A percentile compares a stretch with the other conserved stretches of the same genome.
These are phyloP conservation scores for Penicillium subrubescens DNA, from an alignment of 495 filamentous ascomycete genomes.

Conservation along the genomic window DNA sequence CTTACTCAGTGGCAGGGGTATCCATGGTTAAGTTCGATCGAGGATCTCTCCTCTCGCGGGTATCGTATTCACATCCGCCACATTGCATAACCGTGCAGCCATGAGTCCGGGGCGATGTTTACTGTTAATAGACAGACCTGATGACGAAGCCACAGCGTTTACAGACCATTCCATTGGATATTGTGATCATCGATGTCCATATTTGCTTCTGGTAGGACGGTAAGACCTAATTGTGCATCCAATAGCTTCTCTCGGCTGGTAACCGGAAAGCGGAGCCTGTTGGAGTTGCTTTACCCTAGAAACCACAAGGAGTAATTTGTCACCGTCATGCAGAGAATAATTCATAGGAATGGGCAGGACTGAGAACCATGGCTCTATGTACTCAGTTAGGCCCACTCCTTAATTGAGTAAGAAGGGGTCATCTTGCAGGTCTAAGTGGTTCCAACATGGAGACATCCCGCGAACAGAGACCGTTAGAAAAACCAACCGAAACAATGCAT, in stretches of 20 bases:
- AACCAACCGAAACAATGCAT: not conserved
- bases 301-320: not conserved
- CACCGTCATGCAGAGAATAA: not conserved
- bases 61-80: slow-evolving; percentile 1
- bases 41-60: not conserved
- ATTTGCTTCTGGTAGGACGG: not conserved
- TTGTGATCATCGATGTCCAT: not conserved
- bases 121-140: not conserved
- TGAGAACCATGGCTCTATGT: slow-evolving; percentile 1
- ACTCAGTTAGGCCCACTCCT: not conserved
- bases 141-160: not conserved
- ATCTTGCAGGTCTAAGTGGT: not conserved
- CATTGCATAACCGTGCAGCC: slow-evolving; percentile 1
- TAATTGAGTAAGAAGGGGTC: not conserved
- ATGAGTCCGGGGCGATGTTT: not conserved
- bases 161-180: not conserved
- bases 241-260: not conserved
- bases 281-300: not conserved
- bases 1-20: not conserved
- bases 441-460: not conserved
- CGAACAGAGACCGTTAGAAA: not conserved
- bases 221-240: not conserved
- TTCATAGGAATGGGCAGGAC: not conserved
- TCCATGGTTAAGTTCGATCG: not conserved
- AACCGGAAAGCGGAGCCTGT: not conserved